Base-by-base conservation (phyloP, 2,329 filamentous ascomycete species). In the Calonectria naviculata region DNA sequence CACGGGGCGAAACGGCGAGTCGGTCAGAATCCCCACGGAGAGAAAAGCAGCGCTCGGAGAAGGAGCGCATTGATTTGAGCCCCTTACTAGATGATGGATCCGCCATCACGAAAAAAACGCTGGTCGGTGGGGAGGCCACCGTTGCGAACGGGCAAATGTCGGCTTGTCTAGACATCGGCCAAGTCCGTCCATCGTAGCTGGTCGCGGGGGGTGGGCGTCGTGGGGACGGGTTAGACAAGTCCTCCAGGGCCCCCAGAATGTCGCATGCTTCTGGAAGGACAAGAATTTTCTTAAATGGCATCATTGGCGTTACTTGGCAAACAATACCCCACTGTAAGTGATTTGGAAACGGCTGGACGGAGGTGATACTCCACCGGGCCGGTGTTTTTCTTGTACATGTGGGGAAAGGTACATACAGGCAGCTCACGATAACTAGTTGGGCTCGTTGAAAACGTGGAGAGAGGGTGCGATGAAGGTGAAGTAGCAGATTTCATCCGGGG, bases 201-300 rank as follows among this genome's bases (percentile, higher is more conserved):
- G 74, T 71, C 58, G 56, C 73, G 67, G 73, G 10, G 61, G 64
- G 29, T 34, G 49, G 49, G 31, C 38, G 49, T 68, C 58, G 60
- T 70, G 72, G 74, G 67, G 66, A 71, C 62, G 54, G 68, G 70
- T 76, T 76, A 73, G 74, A 75, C 75, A 76, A 61, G 42, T 70
- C 61, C 70, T 41, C 70, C 65, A 17, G 62, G 63, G 64, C 65
- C 73, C 70, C 75, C 73, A 72, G 72, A 76, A 58, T 70, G 71
- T 73, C 61, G 67, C 71, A 77, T 76, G 73, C 78, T 81, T 81
- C 80, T 80, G 75, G 80, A 81, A 80, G 78, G 70, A 68, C 62
- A 70, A 75, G 72, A 75, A 69, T 75, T 76, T 79, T 68, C 74
- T 56, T 60, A 58, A 17, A 75, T 77, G 75, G 73, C 75, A 77